A percentile compares a stretch with the other conserved stretches of the same genome.
Evolutionary conservation across 305 asterid species (phyloP).

Genomic region (Fraxinus floribunda): DNA sequence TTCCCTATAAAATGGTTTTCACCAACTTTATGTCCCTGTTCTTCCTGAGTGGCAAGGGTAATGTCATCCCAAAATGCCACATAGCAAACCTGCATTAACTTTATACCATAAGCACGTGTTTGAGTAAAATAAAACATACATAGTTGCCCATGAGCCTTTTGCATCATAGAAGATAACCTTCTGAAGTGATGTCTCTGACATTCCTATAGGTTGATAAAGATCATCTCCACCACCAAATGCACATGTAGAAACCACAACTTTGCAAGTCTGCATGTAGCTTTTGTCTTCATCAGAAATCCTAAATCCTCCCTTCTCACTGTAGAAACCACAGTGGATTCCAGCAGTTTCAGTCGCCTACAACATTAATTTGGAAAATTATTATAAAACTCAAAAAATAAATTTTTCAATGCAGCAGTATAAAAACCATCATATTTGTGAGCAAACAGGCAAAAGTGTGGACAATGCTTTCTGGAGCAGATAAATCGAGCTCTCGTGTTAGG

Average conservation of each 20-base stretch:
- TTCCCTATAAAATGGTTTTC: conserved; percentile 66
- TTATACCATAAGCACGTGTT: conserved; percentile 15
- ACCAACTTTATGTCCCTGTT: conserved; percentile 65
- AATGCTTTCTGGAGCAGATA: conserved; percentile 13
- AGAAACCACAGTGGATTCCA: conserved; percentile 82
- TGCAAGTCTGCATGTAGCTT: conserved; percentile 64
- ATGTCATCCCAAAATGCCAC: conserved; percentile 98
- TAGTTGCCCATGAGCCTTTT: conserved; percentile 11
- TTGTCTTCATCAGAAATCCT: conserved; percentile 77
- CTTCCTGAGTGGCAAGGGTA: conserved; percentile 78
- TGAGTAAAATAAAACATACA: conserved; percentile 9
- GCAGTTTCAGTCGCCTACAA: conserved; percentile 58
- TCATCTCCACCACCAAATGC: conserved; percentile 99
- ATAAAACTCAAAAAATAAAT: conserved; percentile 5
- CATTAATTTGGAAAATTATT: conserved; percentile 5
- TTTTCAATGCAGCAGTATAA: background rate
- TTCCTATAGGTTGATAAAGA: conserved; percentile 97
- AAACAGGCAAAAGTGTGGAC: background rate
- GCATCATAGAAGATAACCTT: conserved; percentile 50
- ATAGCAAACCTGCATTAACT: conserved; percentile 70
- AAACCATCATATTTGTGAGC: conserved; percentile 2
- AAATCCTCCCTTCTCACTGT: conserved; percentile 81
- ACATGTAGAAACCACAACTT: conserved; percentile 92
- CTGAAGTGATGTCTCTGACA: conserved; percentile 71
- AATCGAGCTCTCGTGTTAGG: background rate